Evolutionary conservation across 139 green algal species (phyloP), one percentile per base, ranked within the genome.

Genomic region (Volvox reticuliferus): DNA sequence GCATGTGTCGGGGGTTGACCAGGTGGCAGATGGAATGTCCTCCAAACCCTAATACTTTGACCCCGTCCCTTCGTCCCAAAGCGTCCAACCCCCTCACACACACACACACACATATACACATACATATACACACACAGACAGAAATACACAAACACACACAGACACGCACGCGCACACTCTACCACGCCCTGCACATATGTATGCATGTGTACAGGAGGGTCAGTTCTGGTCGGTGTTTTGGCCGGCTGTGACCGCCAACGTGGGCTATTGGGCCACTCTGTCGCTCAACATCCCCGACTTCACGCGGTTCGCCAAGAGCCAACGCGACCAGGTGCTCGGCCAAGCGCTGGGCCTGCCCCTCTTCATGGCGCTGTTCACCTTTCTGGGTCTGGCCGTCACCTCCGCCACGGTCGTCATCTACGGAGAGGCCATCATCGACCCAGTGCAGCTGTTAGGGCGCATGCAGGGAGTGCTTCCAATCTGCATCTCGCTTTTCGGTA

Each of bases 221-320:
- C 88, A 95, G 91, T 97, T 98, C 85, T 96, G 91, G 94, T 13
- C 16, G 0, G 93, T 94, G 36, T 98, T 98, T 85, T 93, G 94
- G 84, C 94, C 95, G 0, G 90, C 94, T 0, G 87, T 98, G 5
- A 98, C 96, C 12, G 96, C 97, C 30, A 96, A 98, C 79, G 93
- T 98, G 26, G 93, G 96, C 26, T 97, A 97, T 82, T 98, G 88
- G 88, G 95, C 96, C 26, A 98, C 96, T 0, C 95, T 98, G 33
- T 92, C 75, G 16, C 94, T 98, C 76, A 98, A 98, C 95, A 98
- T 98, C 30, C 92, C 95, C 20, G 97, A 98, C 87, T 98, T 97
- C 92, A 96, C 96, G 0, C 90, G 96, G n/a, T 97, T 95, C 71
- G 94, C 96, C 2, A 89, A 89, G 63, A 96, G 92, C 81, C 96